Conservation (phyloP, 2,329 filamentous ascomycete genomes). For the Coniella lustricola region DNA sequence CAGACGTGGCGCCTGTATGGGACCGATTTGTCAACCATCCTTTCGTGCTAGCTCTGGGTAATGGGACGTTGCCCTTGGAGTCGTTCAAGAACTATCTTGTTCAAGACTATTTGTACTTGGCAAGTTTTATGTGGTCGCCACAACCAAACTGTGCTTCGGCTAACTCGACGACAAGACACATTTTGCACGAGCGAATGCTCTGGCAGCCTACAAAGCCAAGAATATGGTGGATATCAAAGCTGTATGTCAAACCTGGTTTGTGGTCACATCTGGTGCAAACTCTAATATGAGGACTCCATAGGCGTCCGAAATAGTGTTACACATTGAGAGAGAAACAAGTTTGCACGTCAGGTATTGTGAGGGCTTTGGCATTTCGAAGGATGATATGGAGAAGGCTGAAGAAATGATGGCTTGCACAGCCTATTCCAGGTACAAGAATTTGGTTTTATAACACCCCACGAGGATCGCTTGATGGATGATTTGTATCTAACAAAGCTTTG, state of each 20-base stretch:
- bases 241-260: slow-evolving; percentile 36
- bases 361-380: slow-evolving; percentile 67
- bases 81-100: slow-evolving; percentile 85
- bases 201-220: slow-evolving; percentile 79
- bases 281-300: slow-evolving; percentile 4
- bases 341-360: slow-evolving; percentile 79
- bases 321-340: slow-evolving; percentile 72
- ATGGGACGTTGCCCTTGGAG: slow-evolving; percentile 65
- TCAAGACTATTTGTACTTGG: slow-evolving; percentile 87
- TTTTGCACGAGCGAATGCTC: slow-evolving; percentile 78
- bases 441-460: slow-evolving; percentile 48
- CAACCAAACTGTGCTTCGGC: not conserved
- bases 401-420: slow-evolving; percentile 46
- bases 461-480: not conserved
- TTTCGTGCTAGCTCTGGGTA: slow-evolving; percentile 71
- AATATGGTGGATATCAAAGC: slow-evolving; percentile 64
- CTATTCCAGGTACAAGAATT: slow-evolving; percentile 38
- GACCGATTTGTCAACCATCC: slow-evolving; percentile 69
- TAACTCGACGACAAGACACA: slow-evolving; percentile 51
- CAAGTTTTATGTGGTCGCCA: slow-evolving; percentile 32
- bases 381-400: slow-evolving; percentile 64
- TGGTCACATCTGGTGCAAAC: not conserved
- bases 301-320: slow-evolving; percentile 55
- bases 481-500: not conserved
- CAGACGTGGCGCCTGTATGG: slow-evolving; percentile 71